Percentiles rank a stretch among this genome's conserved stretches.
Conservation (phyloP, 495 filamentous ascomycete genomes). For the Neurospora sp. region DNA sequence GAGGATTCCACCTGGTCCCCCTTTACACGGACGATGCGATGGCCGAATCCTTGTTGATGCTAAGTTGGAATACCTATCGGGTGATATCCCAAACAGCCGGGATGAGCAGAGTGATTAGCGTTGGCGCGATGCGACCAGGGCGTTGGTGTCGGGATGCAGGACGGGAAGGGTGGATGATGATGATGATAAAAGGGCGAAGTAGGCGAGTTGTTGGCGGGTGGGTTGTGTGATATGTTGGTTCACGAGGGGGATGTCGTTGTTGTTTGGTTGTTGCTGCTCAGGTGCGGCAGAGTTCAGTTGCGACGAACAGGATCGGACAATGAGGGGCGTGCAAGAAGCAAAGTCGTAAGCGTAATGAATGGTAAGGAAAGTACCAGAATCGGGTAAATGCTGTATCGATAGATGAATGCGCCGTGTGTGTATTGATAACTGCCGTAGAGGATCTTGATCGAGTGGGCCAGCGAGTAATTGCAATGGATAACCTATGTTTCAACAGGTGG, state of each 20-base stretch:
- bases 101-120: background rate
- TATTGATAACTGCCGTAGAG: background rate
- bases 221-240: background rate
- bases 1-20: background rate
- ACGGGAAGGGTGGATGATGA: background rate
- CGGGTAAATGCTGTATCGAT: background rate
- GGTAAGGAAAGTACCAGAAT: background rate
- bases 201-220: background rate
- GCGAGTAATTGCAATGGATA: slow-evolving; percentile 8
- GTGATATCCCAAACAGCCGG: background rate
- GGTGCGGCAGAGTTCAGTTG: background rate
- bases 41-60: background rate
- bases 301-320: background rate
- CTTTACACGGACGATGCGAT: background rate
- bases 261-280: background rate
- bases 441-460: background rate
- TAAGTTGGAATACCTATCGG: background rate
- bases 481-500: slow-evolving; percentile 1
- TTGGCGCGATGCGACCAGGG: background rate
- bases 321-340: background rate
- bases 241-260: background rate
- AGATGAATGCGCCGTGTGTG: background rate
- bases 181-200: background rate
- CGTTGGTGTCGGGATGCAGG: background rate
- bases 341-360: background rate